Base-by-base conservation (phyloP, 305 asterid species). In the Salvia sclarea region DNA sequence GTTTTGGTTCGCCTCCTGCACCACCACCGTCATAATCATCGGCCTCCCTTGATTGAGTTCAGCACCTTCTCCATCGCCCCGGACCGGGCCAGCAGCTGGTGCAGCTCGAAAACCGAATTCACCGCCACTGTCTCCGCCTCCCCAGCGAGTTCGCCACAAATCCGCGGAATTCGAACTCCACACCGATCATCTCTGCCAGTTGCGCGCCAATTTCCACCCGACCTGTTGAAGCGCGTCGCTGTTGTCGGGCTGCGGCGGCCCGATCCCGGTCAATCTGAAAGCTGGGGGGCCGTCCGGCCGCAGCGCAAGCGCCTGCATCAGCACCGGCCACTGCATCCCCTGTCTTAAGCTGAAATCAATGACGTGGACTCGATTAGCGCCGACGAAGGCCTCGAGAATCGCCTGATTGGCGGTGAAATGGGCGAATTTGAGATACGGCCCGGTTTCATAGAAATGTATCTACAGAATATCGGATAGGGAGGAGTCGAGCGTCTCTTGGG, bases 321-420 rank as follows among this genome's bases (percentile, higher is more conserved):
- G 78, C 0, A 88, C 93, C 5, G 97, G 97, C 97, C 97, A 90
- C 55, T 90, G 97, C 95, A 86, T 86, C 72, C 97, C 97, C 56
- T 90, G 91, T 21, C 86, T 83, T 73, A 90, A 71, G 35, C 95
- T 80, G 53, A 90, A 88, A 75, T 90, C 97, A 13, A 90, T 74
- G 2, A 90, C 94, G n/a, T 90, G 97, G 31, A 90, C 97, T 4
- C 80, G 74, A 31, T 7, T 67, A 2, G 81, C 83, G n/a, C 85
- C 85, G 0, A 85, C 80, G 49, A 89, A 87, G 1, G 96, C 90
- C 61, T 89, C 95, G 17, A 89, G 75, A 11, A 89, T 89, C 1
- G 96, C 96, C 56, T 89, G 96, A 64, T 89, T 89, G 1, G 96
- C 96, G 0, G 96, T 89, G 72, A 89, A 89, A 58, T 89, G 96